Percentiles rank a stretch among this genome's conserved stretches.
Conservation (phyloP, 1,284 basidiomycete genomes). For the Athelia sp. region DNA sequence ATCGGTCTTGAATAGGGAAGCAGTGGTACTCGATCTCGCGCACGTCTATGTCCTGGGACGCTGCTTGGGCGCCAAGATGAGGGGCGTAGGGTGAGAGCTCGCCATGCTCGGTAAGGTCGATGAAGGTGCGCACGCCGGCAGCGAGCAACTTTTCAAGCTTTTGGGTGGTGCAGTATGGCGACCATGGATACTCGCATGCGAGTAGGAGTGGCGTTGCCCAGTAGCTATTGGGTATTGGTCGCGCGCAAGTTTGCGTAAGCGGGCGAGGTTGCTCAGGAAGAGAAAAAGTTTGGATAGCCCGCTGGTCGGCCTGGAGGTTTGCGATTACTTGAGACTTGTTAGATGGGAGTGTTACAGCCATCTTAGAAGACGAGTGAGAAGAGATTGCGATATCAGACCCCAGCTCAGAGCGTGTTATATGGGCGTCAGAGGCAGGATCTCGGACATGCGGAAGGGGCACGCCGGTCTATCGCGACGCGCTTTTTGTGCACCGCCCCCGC, state of each 20-base stretch:
- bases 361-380: too few relatives aligned
- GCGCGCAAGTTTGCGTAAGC: background rate
- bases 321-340: background rate
- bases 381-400: too few relatives aligned
- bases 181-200: conserved; percentile 77
- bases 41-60: conserved; percentile 47
- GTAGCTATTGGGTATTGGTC: conserved; percentile 75
- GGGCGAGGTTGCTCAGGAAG: background rate
- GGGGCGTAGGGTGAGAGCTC: conserved; percentile 63
- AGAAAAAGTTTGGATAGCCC: too few relatives aligned
- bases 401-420: too few relatives aligned
- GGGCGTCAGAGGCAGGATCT: too few relatives aligned
- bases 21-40: conserved; percentile 61
- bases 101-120: conserved; percentile 70
- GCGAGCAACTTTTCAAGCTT: conserved; percentile 66
- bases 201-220: conserved; percentile 70
- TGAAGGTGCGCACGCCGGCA: conserved; percentile 70
- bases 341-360: too few relatives aligned
- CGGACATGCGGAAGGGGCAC: too few relatives aligned
- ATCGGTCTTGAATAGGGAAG: conserved; percentile 70
- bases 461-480: too few relatives aligned
- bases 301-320: background rate
- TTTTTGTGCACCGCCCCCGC: too few relatives aligned
- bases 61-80: conserved; percentile 49
- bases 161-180: conserved; percentile 45